phyloP scores from a whole-genome alignment of 176 grass and related monocot species.

The Cocos nucifera region DNA sequence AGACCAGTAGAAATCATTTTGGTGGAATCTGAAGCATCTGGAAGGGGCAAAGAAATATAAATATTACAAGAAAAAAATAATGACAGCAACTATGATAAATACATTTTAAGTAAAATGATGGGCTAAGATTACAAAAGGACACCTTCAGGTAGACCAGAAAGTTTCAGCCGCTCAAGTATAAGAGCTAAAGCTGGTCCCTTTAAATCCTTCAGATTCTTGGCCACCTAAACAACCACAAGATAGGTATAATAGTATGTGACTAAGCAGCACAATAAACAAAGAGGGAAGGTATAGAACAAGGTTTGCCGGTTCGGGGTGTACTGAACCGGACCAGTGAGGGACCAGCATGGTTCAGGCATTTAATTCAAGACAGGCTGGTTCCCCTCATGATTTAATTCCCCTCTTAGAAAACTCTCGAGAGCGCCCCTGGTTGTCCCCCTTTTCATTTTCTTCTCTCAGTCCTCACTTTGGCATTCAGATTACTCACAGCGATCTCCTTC shows the following conservation, averaged over 20 bases:
- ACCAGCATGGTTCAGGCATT: too few relatives aligned
- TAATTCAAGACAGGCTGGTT: too few relatives aligned
- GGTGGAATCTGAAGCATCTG: conserved; percentile 62
- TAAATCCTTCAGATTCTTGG: conserved; percentile 85
- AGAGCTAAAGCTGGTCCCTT: conserved; percentile 72
- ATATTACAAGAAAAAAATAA: conserved; percentile 13
- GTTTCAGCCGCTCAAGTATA: conserved; percentile 75
- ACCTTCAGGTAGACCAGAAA: conserved; percentile 72
- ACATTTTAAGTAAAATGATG: too few relatives aligned
- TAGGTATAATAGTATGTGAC: too few relatives aligned
- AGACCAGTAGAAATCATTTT: conserved; percentile 55
- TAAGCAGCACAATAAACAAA: too few relatives aligned
- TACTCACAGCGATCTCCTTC: neutral
- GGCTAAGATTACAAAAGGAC: neutral
- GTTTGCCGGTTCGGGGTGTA: too few relatives aligned
- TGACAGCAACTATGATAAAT: conserved; percentile 1
- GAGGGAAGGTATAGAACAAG: too few relatives aligned
- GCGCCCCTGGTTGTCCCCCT: too few relatives aligned
- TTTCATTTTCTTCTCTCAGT: neutral
- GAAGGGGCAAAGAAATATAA: conserved; percentile 13
- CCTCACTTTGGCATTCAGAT: neutral
- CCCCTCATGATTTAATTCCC: too few relatives aligned
- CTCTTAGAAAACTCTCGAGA: too few relatives aligned
- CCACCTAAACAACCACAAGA: conserved; percentile 30
- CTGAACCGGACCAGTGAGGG: too few relatives aligned